Evolutionary conservation across 2,329 filamentous ascomycete species (phyloP).

Genomic region (Diplocarpon mali): DNA sequence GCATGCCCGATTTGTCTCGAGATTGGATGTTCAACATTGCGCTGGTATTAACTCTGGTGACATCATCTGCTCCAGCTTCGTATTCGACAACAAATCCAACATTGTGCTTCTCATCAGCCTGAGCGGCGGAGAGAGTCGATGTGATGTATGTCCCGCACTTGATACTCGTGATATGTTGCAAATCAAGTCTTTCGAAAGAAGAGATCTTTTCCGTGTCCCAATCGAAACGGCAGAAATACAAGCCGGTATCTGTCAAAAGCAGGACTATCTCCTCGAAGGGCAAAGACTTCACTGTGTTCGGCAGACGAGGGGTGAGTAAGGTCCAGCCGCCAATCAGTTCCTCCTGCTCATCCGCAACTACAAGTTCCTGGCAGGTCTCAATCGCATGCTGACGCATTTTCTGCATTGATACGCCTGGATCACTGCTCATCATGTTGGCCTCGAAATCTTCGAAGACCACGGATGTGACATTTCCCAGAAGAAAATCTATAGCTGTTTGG

Average conservation of each 20-base stretch:
- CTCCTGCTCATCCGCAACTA: conserved; percentile 72
- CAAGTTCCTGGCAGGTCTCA: conserved; percentile 76
- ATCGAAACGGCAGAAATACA: conserved; percentile 87
- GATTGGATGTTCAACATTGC: conserved; percentile 51
- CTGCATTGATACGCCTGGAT: conserved; percentile 78
- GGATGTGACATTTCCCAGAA: conserved; percentile 77
- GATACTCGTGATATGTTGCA: conserved; percentile 62
- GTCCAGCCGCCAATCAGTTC: conserved; percentile 88
- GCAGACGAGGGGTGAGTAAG: conserved; percentile 61
- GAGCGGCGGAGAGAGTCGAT: conserved; percentile 66
- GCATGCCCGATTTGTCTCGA: conserved; percentile 14
- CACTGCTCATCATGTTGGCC: conserved; percentile 81
- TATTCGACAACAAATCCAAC: conserved; percentile 77
- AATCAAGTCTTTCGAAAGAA: conserved; percentile 76
- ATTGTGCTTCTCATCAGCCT: conserved; percentile 69
- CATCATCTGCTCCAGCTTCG: conserved; percentile 56
- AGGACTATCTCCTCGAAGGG: conserved; percentile 85
- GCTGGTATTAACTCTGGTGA: conserved; percentile 74
- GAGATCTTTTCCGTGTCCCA: conserved; percentile 93
- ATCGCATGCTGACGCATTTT: conserved; percentile 83
- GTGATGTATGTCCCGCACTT: conserved; percentile 83
- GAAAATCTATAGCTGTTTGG: conserved; percentile 88
- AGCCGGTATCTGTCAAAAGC: conserved; percentile 69
- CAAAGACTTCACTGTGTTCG: conserved; percentile 55
- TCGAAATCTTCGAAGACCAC: conserved; percentile 91